Percentiles rank a stretch among this genome's conserved stretches.
Evolutionary conservation across 2,329 filamentous ascomycete species (phyloP).

Genomic region (Alternaria sp.): DNA sequence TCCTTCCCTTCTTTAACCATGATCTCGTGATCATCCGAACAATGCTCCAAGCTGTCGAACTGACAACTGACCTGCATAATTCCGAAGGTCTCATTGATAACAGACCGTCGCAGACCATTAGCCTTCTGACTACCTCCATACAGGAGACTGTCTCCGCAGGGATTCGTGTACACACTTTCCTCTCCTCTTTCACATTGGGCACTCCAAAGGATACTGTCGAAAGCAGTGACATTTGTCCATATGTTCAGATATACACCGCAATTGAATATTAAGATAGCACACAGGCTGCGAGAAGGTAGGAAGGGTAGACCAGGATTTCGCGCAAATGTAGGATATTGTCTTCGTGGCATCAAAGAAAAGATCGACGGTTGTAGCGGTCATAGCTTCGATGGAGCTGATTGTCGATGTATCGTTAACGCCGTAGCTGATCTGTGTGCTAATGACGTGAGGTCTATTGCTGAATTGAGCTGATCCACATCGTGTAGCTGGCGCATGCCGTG

Average conservation of each 20-base stretch:
- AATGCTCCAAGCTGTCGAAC: slow-evolving; percentile 41
- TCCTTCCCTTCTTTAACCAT: slow-evolving; percentile 40
- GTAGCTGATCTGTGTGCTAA: slow-evolving; percentile 41
- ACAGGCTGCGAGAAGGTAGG: slow-evolving; percentile 29
- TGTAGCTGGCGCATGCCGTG: slow-evolving; percentile 42
- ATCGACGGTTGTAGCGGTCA: slow-evolving; percentile 42
- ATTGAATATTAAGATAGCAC: slow-evolving; percentile 38
- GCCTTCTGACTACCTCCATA: slow-evolving; percentile 36
- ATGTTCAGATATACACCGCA: slow-evolving; percentile 45
- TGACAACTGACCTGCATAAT: slow-evolving; percentile 44
- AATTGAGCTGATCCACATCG: slow-evolving; percentile 37
- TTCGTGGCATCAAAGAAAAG: slow-evolving; percentile 44
- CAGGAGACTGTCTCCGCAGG: slow-evolving; percentile 37
- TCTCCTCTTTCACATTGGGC: slow-evolving; percentile 44
- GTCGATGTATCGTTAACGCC: slow-evolving; percentile 32
- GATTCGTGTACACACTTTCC: slow-evolving; percentile 35
- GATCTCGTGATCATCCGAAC: slow-evolving; percentile 45
- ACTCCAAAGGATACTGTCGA: slow-evolving; percentile 42
- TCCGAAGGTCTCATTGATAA: slow-evolving; percentile 41
- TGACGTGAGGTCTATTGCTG: slow-evolving; percentile 38
- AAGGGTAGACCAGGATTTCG: slow-evolving; percentile 39
- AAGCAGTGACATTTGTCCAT: slow-evolving; percentile 44
- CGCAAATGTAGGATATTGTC: slow-evolving; percentile 38
- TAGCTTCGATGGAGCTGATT: slow-evolving; percentile 40
- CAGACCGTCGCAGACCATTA: slow-evolving; percentile 43